These are phyloP conservation scores for Didymella pomorum DNA, from an alignment of 2,329 filamentous ascomycete species.

Conservation along the genomic window DNA sequence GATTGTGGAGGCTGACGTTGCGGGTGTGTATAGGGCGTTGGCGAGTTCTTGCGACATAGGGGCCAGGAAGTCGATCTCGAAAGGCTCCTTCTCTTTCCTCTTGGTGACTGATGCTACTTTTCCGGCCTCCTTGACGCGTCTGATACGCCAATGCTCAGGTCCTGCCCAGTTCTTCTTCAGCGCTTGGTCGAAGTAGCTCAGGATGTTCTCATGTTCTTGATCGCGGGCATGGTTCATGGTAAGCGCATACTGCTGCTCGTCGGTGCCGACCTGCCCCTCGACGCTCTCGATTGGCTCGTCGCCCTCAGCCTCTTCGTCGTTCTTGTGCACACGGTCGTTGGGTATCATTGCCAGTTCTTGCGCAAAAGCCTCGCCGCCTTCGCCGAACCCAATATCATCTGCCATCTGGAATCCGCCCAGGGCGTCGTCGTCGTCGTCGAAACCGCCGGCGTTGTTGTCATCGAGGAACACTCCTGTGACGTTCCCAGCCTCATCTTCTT, in stretches of 20 bases:
- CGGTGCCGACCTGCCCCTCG: conserved; percentile 61
- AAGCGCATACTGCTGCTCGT: conserved; percentile 77
- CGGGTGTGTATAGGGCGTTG: conserved; percentile 81
- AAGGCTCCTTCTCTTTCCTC: conserved; percentile 94
- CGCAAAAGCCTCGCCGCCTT: conserved; percentile 96
- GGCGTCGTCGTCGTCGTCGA: conserved; percentile 74
- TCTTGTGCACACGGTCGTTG: conserved; percentile 81
- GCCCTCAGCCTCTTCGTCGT: conserved; percentile 64
- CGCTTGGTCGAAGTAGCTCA: conserved; percentile 98
- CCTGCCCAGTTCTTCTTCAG: conserved; percentile 97
- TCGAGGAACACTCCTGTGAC: conserved; percentile 85
- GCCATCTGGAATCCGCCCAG: conserved; percentile 69
- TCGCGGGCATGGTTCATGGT: conserved; percentile 76
- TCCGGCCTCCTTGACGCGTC: conserved; percentile 79
- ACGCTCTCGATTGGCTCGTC: conserved; percentile 57
- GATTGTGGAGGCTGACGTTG: conserved; percentile 80
- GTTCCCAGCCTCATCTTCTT: conserved; percentile 63
- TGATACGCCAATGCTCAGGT: conserved; percentile 98
- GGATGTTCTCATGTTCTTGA: conserved; percentile 87
- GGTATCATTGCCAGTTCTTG: conserved; percentile 86
- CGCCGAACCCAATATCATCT: conserved; percentile 83
- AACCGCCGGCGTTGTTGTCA: conserved; percentile 82
- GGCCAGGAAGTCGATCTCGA: conserved; percentile 88
- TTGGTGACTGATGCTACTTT: conserved; percentile 69
- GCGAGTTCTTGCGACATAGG: conserved; percentile 75